phyloP scores from a whole-genome alignment of 805 yeast genomes.

The Zygotorulaspora sp. region DNA sequence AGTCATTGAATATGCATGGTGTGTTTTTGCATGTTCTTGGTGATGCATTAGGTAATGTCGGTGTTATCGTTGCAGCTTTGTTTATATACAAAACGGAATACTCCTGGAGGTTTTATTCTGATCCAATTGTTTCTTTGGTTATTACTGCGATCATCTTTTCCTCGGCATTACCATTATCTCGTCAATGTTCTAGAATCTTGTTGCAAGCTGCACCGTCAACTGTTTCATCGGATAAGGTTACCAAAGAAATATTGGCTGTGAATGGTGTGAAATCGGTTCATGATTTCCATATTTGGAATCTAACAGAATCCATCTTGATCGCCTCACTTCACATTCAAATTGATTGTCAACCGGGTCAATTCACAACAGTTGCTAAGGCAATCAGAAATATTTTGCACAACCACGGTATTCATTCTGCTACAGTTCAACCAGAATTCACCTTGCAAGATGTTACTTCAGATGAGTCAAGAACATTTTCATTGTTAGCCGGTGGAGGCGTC shows the following conservation, averaged over 20 bases:
- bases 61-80: slow-evolving; percentile 84
- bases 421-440: slow-evolving; percentile 91
- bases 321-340: slow-evolving; percentile 88
- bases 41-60: slow-evolving; percentile 92
- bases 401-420: slow-evolving; percentile 86
- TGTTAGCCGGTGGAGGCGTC: slow-evolving; percentile 26
- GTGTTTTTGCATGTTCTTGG: slow-evolving; percentile 93
- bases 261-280: slow-evolving; percentile 80
- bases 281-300: slow-evolving; percentile 95
- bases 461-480: slow-evolving; percentile 34
- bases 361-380: slow-evolving; percentile 62
- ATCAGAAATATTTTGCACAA: slow-evolving; percentile 77
- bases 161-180: slow-evolving; percentile 85
- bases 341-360: slow-evolving; percentile 56
- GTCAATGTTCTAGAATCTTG: slow-evolving; percentile 78
- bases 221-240: slow-evolving; percentile 69
- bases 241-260: slow-evolving; percentile 59
- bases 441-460: slow-evolving; percentile 32
- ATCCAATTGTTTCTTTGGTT: slow-evolving; percentile 78
- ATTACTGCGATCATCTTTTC: slow-evolving; percentile 87
- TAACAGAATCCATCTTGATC: slow-evolving; percentile 78
- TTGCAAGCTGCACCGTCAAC: slow-evolving; percentile 91
- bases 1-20: slow-evolving; percentile 95
- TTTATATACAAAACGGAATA: slow-evolving; percentile 92
- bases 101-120: slow-evolving; percentile 81